Percentiles rank a stretch among this genome's conserved stretches.
phyloP scores from a whole-genome alignment of 2,329 filamentous ascomycete genomes.

The Zasmidium citrigriseum region DNA sequence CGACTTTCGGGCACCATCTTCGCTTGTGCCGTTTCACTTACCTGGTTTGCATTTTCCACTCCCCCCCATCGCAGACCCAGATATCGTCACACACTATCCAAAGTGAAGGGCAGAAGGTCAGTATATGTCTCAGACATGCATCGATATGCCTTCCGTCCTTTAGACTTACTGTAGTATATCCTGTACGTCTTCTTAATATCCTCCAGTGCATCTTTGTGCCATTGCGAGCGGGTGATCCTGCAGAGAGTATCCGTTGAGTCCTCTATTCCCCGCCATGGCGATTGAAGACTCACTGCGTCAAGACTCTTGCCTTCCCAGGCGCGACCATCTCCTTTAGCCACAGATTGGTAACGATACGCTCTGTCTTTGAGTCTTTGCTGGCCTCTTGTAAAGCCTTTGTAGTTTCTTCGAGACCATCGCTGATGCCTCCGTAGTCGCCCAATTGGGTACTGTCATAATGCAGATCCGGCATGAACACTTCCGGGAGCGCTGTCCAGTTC shows the following conservation, averaged over 20 bases:
- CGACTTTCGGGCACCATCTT: no score
- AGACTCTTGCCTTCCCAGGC: constrained; percentile 15
- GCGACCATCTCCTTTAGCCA: constrained; percentile 11
- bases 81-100: constrained; percentile 23
- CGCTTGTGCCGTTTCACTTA: no score
- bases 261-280: background rate
- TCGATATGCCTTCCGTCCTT: no score
- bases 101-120: no score
- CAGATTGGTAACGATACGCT: constrained; percentile 17
- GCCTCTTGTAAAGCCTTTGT: constrained; percentile 5
- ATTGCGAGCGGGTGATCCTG: constrained; percentile 19
- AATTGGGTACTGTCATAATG: constrained; percentile 15
- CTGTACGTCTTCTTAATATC: constrained; percentile 19
- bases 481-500: constrained; percentile 14
- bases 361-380: constrained; percentile 9
- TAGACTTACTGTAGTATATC: constrained; percentile 18
- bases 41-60: constrained; percentile 21
- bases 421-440: constrained; percentile 12
- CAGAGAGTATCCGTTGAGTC: background rate
- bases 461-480: constrained; percentile 16
- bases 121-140: no score
- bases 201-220: constrained; percentile 11
- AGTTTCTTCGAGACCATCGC: constrained; percentile 11
- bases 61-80: constrained; percentile 17
- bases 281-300: constrained; percentile 11